Evolutionary conservation across 768 basidiomycete genomes (phyloP).

Genomic region (Paxillus rubicundulus): DNA sequence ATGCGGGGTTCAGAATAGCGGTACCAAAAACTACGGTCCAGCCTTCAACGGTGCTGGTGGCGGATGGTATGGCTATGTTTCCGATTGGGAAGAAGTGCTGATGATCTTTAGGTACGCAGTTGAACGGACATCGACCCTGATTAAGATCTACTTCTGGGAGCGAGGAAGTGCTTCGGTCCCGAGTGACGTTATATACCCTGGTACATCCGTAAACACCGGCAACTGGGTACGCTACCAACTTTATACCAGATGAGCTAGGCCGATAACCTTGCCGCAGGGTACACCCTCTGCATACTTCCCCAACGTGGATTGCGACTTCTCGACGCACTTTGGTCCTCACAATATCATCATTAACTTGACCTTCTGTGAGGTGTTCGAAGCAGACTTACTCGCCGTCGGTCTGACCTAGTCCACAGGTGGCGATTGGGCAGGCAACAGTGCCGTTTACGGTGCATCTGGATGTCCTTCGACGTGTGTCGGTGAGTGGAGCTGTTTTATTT

Average conservation of each 20-base stretch:
- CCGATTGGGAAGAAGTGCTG: not conserved
- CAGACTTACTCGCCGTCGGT: too few relatives aligned
- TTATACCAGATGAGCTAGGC: not conserved
- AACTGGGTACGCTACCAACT: constrained; percentile 19
- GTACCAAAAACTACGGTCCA: constrained; percentile 34
- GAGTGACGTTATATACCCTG: constrained; percentile 26
- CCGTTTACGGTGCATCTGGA: constrained; percentile 12
- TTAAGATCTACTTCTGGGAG: constrained; percentile 43
- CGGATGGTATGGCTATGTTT: constrained; percentile 28
- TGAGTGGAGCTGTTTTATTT: constrained; percentile 1
- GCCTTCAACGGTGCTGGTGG: constrained; percentile 37
- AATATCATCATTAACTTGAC: constrained; percentile 21
- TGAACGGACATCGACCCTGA: constrained; percentile 26
- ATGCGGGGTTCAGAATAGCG: constrained; percentile 29
- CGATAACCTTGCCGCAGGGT: constrained; percentile 6
- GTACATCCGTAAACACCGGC: constrained; percentile 16
- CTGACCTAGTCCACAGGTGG: constrained; percentile 18
- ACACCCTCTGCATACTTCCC: constrained; percentile 17
- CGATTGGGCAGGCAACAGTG: constrained; percentile 27
- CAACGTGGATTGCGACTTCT: constrained; percentile 11
- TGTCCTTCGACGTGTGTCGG: constrained; percentile 31
- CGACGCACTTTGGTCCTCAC: constrained; percentile 15
- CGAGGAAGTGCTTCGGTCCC: constrained; percentile 38
- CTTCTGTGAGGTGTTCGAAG: constrained; percentile 11
- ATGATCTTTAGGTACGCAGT: constrained; percentile 33